Percentiles rank a stretch among this genome's conserved stretches.
Evolutionary conservation across 257 asterid genomes (phyloP).

Genomic region (Echium plantagineum): DNA sequence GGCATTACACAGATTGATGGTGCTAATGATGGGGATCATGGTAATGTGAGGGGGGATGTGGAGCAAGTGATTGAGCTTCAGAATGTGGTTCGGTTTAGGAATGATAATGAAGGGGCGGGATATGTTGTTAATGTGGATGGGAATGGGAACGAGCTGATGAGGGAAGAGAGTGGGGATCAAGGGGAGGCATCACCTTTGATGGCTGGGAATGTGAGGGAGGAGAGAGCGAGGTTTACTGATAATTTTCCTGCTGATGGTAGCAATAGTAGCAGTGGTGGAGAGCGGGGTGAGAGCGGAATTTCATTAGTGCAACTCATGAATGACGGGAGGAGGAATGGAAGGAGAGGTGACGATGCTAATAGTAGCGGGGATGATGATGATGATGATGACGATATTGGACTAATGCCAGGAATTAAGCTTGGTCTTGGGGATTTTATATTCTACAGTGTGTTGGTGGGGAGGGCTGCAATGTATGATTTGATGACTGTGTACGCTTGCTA

Average conservation of each 20-base stretch:
- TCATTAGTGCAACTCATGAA: conserved; percentile 10
- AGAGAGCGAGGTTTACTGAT: conserved; percentile 8
- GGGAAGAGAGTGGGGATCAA: conserved; percentile 25
- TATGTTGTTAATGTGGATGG: conserved; percentile 20
- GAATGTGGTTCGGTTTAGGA: conserved; percentile 8
- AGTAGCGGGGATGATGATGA: conserved; percentile 6
- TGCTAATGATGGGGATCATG: background rate
- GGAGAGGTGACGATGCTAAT: conserved; percentile 17
- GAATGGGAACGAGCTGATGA: conserved; percentile 43
- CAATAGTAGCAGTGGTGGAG: background rate
- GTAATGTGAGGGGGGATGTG: background rate
- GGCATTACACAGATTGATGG: conserved; percentile 16
- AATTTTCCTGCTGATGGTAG: background rate
- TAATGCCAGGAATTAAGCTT: conserved; percentile 53
- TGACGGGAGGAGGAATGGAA: conserved; percentile 20
- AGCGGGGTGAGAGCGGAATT: conserved; percentile 14
- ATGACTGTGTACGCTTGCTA: conserved; percentile 98
- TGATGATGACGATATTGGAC: conserved; percentile 21
- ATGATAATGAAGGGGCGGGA: conserved; percentile 15
- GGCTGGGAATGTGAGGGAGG: conserved; percentile 27
- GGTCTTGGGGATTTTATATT: conserved; percentile 94
- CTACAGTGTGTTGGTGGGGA: conserved; percentile 86
- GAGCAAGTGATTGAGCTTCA: conserved; percentile 8
- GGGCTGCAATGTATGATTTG: conserved; percentile 97
- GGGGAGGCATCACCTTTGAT: conserved; percentile 62